Evolutionary conservation across 306 rosid genomes (phyloP).

Genomic region (Castanospermum australe): DNA sequence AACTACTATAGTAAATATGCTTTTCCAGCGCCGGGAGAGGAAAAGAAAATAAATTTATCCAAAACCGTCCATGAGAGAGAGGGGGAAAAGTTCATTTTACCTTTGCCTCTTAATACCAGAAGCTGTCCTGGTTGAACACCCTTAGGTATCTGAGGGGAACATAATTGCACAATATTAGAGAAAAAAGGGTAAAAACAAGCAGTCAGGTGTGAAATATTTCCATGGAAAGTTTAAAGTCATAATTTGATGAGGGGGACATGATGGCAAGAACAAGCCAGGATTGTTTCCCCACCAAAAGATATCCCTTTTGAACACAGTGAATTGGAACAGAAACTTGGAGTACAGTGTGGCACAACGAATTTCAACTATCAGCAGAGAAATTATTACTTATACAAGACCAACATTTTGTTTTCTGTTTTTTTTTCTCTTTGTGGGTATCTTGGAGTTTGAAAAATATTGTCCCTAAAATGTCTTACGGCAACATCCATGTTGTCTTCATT

Average conservation of each 20-base stretch:
- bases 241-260: background rate
- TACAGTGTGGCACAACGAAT: background rate
- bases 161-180: slow-evolving; percentile 33
- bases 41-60: background rate
- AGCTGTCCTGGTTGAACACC: slow-evolving; percentile 94
- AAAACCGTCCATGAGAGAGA: slow-evolving; percentile 14
- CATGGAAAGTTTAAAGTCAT: slow-evolving; percentile 1
- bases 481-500: background rate
- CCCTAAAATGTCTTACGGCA: background rate
- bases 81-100: slow-evolving; percentile 32
- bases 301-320: background rate
- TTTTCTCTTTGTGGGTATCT: background rate
- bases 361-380: background rate
- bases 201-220: background rate
- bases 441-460: background rate
- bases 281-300: background rate
- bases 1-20: slow-evolving; percentile 16
- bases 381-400: slow-evolving; percentile 1
- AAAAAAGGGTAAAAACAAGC: slow-evolving; percentile 20
- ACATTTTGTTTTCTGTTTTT: background rate
- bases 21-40: background rate
- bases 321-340: background rate
- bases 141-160: slow-evolving; percentile 76
- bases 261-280: slow-evolving; percentile 5
- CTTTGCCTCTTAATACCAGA: slow-evolving; percentile 84